phyloP scores from a whole-genome alignment of 805 yeast genomes.

The Teunomyces kruisii region DNA sequence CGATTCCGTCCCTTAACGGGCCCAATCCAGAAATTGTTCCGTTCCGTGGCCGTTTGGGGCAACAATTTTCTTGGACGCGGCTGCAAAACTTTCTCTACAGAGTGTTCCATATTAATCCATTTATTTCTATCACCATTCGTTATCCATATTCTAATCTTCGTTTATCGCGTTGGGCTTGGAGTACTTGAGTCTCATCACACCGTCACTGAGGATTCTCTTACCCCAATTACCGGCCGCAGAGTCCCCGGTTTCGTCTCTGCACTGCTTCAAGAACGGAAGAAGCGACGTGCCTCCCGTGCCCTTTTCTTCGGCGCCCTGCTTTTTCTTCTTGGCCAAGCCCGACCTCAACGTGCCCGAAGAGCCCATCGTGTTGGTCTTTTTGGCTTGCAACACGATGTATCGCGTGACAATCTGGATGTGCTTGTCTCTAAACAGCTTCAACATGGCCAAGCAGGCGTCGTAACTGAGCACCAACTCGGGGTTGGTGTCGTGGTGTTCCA shows the following conservation, averaged over 20 bases:
- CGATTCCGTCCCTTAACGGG: background rate
- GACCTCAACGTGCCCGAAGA: constrained; percentile 61
- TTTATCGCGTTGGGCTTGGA: constrained; percentile 41
- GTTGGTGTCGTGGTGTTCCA: constrained; percentile 32
- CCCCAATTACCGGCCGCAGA: constrained; percentile 95
- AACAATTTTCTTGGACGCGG: background rate
- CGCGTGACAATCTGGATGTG: constrained; percentile 92
- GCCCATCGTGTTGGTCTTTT: constrained; percentile 51
- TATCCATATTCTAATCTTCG: constrained; percentile 32
- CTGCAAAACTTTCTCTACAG: background rate
- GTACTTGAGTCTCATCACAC: constrained; percentile 44
- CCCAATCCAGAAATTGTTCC: background rate
- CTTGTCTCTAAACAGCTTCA: constrained; percentile 85
- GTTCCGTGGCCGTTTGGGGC: background rate
- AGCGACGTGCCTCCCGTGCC: constrained; percentile 96
- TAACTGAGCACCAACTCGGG: constrained; percentile 68
- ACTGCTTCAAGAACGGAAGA: constrained; percentile 89
- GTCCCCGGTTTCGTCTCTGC: constrained; percentile 94
- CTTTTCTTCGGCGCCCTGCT: constrained; percentile 52
- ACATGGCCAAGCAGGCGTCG: constrained; percentile 87
- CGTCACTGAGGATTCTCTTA: constrained; percentile 61
- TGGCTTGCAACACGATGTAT: constrained; percentile 79
- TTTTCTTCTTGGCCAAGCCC: constrained; percentile 57
- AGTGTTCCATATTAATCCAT: background rate
- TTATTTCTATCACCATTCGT: background rate